Evolutionary conservation across 2,329 filamentous ascomycete species (phyloP).

Genomic region (Paraconiothyrium sp.): DNA sequence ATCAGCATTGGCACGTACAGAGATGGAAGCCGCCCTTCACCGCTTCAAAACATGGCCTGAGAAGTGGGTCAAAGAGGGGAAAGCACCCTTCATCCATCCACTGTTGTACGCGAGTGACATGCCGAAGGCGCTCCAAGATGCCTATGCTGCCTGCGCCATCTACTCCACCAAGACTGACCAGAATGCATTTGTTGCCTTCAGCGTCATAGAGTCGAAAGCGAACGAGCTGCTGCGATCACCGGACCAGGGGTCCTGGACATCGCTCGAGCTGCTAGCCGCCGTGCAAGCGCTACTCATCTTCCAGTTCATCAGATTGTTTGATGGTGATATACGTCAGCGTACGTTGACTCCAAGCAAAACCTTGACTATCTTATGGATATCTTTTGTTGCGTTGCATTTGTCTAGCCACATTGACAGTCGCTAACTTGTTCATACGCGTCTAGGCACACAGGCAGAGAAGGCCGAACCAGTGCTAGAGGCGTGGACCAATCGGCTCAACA

Average conservation of each 20-base stretch:
- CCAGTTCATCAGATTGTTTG: constrained; percentile 41
- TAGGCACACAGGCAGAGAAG: constrained; percentile 29
- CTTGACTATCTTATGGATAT: neutral
- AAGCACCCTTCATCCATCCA: constrained; percentile 29
- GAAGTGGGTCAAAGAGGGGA: constrained; percentile 24
- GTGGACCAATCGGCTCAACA: constrained; percentile 33
- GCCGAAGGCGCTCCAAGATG: constrained; percentile 26
- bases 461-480: constrained; percentile 29
- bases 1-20: constrained; percentile 19
- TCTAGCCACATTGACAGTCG: neutral
- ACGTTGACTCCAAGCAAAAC: neutral
- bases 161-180: constrained; percentile 21
- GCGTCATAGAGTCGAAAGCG: constrained; percentile 20
- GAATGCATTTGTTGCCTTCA: constrained; percentile 23
- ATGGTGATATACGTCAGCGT: constrained; percentile 35
- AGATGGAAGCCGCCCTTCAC: constrained; percentile 28
- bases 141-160: constrained; percentile 25
- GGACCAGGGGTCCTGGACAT: constrained; percentile 13
- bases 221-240: constrained; percentile 22
- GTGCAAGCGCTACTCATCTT: constrained; percentile 39
- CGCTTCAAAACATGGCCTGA: constrained; percentile 29
- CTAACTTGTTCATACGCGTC: neutral
- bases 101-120: constrained; percentile 15
- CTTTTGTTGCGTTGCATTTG: neutral
- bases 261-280: constrained; percentile 21